Evolutionary conservation across 345 rosid species (phyloP).

Genomic region (Linum tenue): DNA sequence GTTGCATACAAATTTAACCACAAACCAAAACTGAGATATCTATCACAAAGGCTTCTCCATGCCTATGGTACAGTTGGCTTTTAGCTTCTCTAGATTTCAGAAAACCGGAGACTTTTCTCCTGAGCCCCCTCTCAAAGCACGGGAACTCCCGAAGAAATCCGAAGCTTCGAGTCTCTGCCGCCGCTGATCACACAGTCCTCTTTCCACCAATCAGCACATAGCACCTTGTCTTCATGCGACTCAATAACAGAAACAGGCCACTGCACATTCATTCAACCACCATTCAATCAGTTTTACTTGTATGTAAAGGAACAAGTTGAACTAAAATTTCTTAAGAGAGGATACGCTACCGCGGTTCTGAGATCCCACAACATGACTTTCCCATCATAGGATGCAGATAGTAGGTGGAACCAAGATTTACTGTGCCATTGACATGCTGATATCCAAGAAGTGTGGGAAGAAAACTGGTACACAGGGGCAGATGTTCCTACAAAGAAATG

Average conservation of each 20-base stretch:
- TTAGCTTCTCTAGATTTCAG: not conserved
- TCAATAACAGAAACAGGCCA: constrained; percentile 82
- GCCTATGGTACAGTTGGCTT: not conserved
- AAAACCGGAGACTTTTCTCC: too few species aligned
- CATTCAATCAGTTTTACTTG: not conserved
- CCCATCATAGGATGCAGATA: constrained; percentile 95
- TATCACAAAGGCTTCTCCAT: not conserved
- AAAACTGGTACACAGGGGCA: constrained; percentile 75
- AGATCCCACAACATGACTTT: constrained; percentile 98
- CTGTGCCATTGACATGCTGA: constrained; percentile 91
- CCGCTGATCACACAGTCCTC: constrained; percentile 73
- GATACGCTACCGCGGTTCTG: constrained; percentile 74
- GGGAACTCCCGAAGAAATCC: constrained; percentile 52
- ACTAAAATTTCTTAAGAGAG: constrained; percentile 4
- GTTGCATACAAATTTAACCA: not conserved
- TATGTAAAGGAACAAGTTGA: constrained; percentile 2
- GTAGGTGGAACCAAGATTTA: constrained; percentile 72
- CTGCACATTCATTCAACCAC: constrained; percentile 40
- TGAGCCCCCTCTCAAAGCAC: constrained; percentile 39
- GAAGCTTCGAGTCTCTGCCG: constrained; percentile 75
- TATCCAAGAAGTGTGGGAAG: constrained; percentile 87
- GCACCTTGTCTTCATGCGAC: constrained; percentile 74
- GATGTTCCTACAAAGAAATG: constrained; percentile 52
- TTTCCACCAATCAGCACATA: constrained; percentile 97
- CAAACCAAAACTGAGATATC: not conserved